Evolutionary conservation across 495 filamentous ascomycete species (phyloP), one percentile per base, ranked within the genome.

Genomic region (Schizothecium vesticola): DNA sequence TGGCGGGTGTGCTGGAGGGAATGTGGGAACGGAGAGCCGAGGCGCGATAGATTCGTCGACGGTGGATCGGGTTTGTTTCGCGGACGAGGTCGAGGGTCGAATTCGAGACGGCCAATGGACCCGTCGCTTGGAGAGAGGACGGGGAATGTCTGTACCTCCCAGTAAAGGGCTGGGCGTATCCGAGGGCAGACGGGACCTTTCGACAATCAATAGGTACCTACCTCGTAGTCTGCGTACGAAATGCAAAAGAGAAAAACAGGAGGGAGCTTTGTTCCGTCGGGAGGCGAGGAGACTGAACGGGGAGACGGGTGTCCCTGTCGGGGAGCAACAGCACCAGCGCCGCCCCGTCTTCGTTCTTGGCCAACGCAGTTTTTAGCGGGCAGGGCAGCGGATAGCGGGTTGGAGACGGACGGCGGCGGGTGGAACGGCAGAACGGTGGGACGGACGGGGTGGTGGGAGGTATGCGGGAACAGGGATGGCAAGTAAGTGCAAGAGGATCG

Each of bases 271-370:
- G 55, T 59, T 56, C 65, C 28, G 65, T 61, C 28, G 22, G 33
- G 56, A 28, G 65, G 19, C 21, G 23, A 59, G 22, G 55, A 29
- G 63, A 59, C 6, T 51, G 43, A 65, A 58, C 51, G n/a, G n/a
- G n/a, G n/a, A n/a, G n/a, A n/a, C n/a, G 51, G 63, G 63, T 31
- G 59, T 59, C 56, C 65, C 36, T 66, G 57, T 29, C 65, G 55
- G 33, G 65, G 26, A 43, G 51, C 19, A 10, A n/a, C 16, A 65
- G 33, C 36, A 13, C 43, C 6, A 51, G 6, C 26, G 26, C 6
- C 16, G 43, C 43, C 43, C 43, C 43, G 43, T n/a, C 43, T 8
- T 51, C 19, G 43, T n/a, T 51, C 43, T 51, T 51, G 43, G 43
- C 43, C 43, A n/a, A 51, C 43, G 43, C 43, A n/a, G 43, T 51